Evolutionary conservation across 148 eudicot species (phyloP).

Genomic region (Salicornia ramosissima): DNA sequence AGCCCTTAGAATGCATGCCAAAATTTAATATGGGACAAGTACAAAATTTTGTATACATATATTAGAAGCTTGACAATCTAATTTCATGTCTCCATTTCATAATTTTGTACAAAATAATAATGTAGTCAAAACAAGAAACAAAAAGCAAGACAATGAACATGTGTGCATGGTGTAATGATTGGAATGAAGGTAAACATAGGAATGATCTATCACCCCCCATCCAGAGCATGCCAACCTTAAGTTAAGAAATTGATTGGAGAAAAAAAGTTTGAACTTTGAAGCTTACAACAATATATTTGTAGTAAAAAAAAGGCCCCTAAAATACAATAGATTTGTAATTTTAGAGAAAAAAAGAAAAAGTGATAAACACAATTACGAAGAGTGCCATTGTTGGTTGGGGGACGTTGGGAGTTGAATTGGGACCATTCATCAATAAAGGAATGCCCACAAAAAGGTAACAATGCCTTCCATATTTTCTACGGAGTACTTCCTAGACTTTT

Average conservation of each 20-base stretch:
- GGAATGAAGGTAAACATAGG: neutral
- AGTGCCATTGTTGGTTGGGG: constrained; percentile 16
- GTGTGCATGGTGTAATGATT: constrained; percentile 30
- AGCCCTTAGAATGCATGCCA: too few relatives aligned
- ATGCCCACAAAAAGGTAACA: constrained; percentile 19
- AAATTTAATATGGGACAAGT: too few relatives aligned
- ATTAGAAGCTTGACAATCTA: neutral
- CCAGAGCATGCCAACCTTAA: constrained; percentile 18
- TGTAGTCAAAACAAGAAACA: neutral
- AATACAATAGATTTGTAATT: neutral
- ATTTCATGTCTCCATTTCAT: too few relatives aligned
- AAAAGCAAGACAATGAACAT: constrained; percentile 8
- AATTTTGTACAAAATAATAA: neutral
- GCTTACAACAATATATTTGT: neutral
- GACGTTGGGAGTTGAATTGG: constrained; percentile 19
- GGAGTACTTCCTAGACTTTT: too few relatives aligned
- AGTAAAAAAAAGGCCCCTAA: neutral
- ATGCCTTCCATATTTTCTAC: constrained; percentile 11
- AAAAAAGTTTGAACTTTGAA: neutral
- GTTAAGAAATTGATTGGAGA: neutral
- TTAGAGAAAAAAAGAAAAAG: neutral
- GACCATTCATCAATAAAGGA: constrained; percentile 14
- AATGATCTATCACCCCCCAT: constrained; percentile 21
- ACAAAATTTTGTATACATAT: too few relatives aligned
- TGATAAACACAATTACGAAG: constrained; percentile 14